Base-by-base conservation (phyloP, 306 rosid species). In the Quercus glauca region DNA sequence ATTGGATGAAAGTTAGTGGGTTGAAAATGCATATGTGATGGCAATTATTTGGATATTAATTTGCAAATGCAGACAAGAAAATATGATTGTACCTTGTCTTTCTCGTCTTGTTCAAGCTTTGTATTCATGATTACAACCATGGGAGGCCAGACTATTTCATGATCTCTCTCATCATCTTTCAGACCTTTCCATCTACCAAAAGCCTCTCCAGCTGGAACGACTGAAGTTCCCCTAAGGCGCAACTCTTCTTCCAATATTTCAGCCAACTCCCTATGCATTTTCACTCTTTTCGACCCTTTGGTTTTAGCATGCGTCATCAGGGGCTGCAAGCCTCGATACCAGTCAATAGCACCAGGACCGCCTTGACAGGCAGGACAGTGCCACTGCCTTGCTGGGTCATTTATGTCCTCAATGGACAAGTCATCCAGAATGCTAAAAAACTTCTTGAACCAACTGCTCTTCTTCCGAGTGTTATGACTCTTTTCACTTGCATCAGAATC, bases 281-380 rank as follows among this genome's bases (percentile, higher is more conserved):
- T 91, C 88, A 89, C 86, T 87, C 95, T 89, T 26, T 78, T 80
- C 3, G 93, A 85, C 10, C 98, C 98, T 75, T 93, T 93, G 3
- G 98, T 93, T 78, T 90, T 93, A 58, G 98, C 98, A 78, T 91
- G 98, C 7, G 94, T 76, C 85, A 87, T 63, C 74, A 93, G 69
- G 52, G 98, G 98, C 88, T 90, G 97, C 86, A 93, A 82, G 77
- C 98, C 98, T 51, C 85, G 83, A 73, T 78, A 93, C 98, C 98
- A 90, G 64, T 93, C 97, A 83, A 93, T 93, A 75, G 98, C 80
- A 74, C 98, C 98, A 49, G 98, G 98, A 37, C 98, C 97, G 60
- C 86, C 76, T 85, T 91, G 90, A 81, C 98, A 93, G 65, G 97
- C 95, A 28, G 97, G 90, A 73, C 97, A 93, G 67, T 93, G 98